phyloP scores from a whole-genome alignment of 768 basidiomycete species.

The Lepiota venenata region DNA sequence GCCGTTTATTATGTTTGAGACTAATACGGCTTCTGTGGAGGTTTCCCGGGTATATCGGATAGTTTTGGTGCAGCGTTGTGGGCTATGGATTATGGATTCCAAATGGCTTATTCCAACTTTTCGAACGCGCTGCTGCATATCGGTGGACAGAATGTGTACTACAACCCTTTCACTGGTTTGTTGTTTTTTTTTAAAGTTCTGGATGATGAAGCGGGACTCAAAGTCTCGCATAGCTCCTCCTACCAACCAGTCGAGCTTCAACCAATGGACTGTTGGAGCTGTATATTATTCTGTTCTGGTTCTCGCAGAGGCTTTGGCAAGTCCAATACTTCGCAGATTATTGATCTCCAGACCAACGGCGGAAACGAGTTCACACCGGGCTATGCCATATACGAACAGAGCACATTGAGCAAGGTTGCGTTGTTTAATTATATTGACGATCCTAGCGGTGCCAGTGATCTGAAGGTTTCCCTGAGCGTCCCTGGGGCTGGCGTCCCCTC shows the following conservation, averaged over 20 bases:
- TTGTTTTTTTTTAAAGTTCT: constrained; percentile 11
- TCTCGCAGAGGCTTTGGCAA: constrained; percentile 69
- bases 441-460: constrained; percentile 39
- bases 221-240: constrained; percentile 33
- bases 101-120: constrained; percentile 59
- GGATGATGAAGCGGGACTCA: background rate
- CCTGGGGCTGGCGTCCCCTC: constrained; percentile 41
- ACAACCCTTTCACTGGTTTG: constrained; percentile 66
- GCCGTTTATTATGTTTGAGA: constrained; percentile 68
- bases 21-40: constrained; percentile 70
- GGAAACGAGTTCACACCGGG: constrained; percentile 57
- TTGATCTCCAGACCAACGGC: constrained; percentile 57
- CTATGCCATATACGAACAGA: constrained; percentile 76
- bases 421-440: constrained; percentile 76
- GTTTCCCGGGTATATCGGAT: constrained; percentile 61
- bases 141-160: constrained; percentile 65
- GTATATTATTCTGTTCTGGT: constrained; percentile 73
- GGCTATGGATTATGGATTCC: constrained; percentile 61
- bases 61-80: constrained; percentile 64
- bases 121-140: constrained; percentile 53
- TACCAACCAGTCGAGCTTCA: constrained; percentile 50
- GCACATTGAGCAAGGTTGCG: constrained; percentile 54
- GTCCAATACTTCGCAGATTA: constrained; percentile 58
- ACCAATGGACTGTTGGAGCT: constrained; percentile 72
- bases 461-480: constrained; percentile 44